Evolutionary conservation across 345 rosid genomes (phyloP).

Genomic region (Boechera stricta): DNA sequence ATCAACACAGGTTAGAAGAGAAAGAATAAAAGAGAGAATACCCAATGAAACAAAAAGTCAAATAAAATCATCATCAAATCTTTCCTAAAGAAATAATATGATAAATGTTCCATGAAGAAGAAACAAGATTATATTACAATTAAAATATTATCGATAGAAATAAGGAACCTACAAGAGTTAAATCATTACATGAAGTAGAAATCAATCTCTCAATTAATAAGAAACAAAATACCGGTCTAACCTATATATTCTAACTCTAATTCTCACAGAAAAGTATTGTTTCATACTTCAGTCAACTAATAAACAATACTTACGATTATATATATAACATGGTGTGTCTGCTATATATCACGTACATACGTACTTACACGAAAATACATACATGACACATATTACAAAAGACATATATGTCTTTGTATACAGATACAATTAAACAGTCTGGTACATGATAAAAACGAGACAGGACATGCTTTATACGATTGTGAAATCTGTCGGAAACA

Average conservation of each 20-base stretch:
- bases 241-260: background rate
- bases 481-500: slow-evolving; percentile 38
- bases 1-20: background rate
- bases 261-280: background rate
- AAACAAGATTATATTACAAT: background rate
- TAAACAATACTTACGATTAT: slow-evolving; percentile 11
- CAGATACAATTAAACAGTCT: slow-evolving; percentile 1
- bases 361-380: background rate
- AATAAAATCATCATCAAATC: background rate
- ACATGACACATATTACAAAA: slow-evolving; percentile 1
- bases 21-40: background rate
- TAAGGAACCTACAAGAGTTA: background rate
- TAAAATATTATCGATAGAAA: background rate
- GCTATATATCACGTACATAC: background rate
- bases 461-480: slow-evolving; percentile 37
- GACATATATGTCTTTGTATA: slow-evolving; percentile 2
- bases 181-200: background rate
- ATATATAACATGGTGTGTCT: slow-evolving; percentile 12
- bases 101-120: background rate
- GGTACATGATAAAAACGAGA: slow-evolving; percentile 35
- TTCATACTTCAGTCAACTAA: background rate
- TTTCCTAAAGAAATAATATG: background rate
- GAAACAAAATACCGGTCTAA: background rate
- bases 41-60: background rate
- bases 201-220: background rate